A percentile compares a stretch with the other conserved stretches of the same genome.
Conservation (phyloP, 345 rosid species). For the Eucalyptus pauciflora region DNA sequence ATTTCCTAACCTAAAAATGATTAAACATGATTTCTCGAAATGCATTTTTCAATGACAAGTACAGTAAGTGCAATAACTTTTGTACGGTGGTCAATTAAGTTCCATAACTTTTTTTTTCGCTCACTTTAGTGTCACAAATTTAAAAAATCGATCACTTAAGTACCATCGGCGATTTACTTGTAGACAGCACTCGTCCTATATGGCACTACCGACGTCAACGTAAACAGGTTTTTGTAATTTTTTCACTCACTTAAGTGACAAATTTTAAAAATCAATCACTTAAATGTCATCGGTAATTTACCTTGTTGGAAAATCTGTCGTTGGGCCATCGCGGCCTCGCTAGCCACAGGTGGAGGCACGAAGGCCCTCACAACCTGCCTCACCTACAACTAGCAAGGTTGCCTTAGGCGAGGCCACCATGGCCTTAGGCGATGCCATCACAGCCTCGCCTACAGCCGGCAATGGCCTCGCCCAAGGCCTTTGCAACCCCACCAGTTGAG, state of each 20-base stretch:
- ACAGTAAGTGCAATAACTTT: accelerated
- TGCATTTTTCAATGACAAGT: no score
- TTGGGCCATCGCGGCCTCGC: accelerated
- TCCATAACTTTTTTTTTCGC: neutral
- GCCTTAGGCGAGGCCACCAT: neutral
- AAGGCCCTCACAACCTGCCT: neutral
- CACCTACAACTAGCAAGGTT: neutral
- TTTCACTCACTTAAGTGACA: neutral
- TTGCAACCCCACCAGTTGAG: accelerated
- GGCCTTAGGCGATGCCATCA: neutral
- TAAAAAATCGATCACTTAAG: no score
- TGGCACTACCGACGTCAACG: accelerated
- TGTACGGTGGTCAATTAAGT: accelerated
- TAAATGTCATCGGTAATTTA: no score
- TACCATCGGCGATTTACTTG: no score
- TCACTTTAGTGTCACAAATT: accelerated
- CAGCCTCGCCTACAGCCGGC: accelerated
- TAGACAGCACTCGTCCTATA: accelerated
- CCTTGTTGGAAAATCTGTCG: accelerated
- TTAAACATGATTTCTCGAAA: accelerated
- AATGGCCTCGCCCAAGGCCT: neutral
- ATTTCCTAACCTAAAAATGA: neutral
- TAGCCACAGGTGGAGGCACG: accelerated
- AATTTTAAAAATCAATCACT: neutral
- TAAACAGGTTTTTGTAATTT: no score